Evolutionary conservation across 129 eudicot genomes (phyloP).

Genomic region (Flaveria linearis): DNA sequence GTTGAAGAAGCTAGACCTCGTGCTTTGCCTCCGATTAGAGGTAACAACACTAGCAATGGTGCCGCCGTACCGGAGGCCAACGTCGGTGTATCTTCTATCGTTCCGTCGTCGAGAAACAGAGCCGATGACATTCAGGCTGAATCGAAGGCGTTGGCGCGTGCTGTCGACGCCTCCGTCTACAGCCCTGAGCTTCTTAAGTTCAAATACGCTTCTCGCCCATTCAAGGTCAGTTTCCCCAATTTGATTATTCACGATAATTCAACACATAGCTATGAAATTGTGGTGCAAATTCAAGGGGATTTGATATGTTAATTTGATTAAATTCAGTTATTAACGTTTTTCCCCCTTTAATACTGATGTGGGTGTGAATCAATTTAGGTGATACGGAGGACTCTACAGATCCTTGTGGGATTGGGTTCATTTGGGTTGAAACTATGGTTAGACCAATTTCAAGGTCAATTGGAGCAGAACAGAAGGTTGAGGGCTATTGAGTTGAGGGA

Average conservation of each 20-base stretch:
- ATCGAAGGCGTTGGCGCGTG: conserved; percentile 79
- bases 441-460: conserved; percentile 64
- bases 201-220: conserved; percentile 78
- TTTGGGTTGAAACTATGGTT: conserved; percentile 73
- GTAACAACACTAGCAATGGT: conserved; percentile 24
- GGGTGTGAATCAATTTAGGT: conserved; percentile 39
- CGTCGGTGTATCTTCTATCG: conserved; percentile 17
- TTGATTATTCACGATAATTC: neutral
- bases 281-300: neutral
- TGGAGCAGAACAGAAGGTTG: conserved; percentile 56
- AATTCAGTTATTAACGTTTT: neutral
- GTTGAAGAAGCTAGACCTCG: conserved; percentile 59
- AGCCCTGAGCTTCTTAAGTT: conserved; percentile 57
- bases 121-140: conserved; percentile 93
- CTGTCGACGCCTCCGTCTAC: conserved; percentile 70
- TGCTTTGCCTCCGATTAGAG: conserved; percentile 39
- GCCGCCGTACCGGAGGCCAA: conserved; percentile 20
- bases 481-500: conserved; percentile 73
- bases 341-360: neutral
- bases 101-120: conserved; percentile 45
- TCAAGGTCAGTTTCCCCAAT: conserved; percentile 41
- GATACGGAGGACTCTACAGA: conserved; percentile 55
- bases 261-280: neutral
- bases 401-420: conserved; percentile 65
- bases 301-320: neutral